Base-by-base conservation (phyloP, 352 stramenopile genomes). In the Ophiocytium majus region DNA sequence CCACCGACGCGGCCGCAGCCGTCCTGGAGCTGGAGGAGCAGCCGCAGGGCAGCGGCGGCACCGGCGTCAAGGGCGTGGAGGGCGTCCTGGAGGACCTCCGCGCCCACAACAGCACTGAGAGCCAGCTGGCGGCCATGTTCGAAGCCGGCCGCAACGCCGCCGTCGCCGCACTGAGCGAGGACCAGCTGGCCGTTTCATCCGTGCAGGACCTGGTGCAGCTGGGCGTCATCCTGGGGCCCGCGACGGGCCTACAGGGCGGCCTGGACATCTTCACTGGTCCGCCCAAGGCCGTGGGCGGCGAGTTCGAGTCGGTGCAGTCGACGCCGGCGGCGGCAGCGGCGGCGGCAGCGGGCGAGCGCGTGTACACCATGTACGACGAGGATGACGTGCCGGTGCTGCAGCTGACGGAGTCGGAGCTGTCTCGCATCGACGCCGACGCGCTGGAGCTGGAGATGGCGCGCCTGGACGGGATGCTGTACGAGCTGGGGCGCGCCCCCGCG, bases 231-330 rank as follows among this genome's bases (percentile, higher is more conserved):
- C 64, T 90, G 10, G 81, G 82, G 43, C 84, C 81, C 0, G 83
- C 79, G 43, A 89, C 84, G 9, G 87, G 85, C 0, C 63, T 90
- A 0, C 50, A 88, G 50, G 87, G 87, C 35, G 87, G 87, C 23
- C 75, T 89, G 50, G 87, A 90, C 83, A 85, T 90, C 19, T 86
- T 90, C n/a, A 79, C 85, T n/a, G 85, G 85, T 0, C 87, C 87
- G 0, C 82, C 76, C 0, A 32, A 83, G 33, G 36, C 82, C 9
- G 79, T 87, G 28, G 71, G 36, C 10, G 82, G 86, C 23, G 57
- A 78, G 17, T 74, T 50, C 10, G 49, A 80, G 0, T 43, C 23
- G 31, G 19, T 28, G 76, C 17, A 10, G 19, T 49, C 64, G 9
- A 28, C 10, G 23, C 14, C 75, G 32, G 66, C 5, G 5, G 32